These are phyloP conservation scores for Coleophoma eucalyptorum DNA, from an alignment of 2,329 filamentous ascomycete genomes.

Conservation along the genomic window DNA sequence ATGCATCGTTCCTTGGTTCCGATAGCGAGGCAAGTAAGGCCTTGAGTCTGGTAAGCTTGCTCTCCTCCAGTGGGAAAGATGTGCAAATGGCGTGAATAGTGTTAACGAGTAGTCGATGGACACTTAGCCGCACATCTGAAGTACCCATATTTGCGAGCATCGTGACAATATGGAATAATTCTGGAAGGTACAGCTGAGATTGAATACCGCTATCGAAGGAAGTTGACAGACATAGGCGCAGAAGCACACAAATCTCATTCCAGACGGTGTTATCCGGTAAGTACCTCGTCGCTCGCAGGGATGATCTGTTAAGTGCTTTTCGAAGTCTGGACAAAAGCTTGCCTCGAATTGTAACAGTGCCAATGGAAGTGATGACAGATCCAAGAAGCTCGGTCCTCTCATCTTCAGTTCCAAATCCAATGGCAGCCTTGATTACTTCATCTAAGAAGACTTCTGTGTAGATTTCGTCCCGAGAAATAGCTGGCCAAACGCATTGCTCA, in stretches of 20 bases:
- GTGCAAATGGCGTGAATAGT: constrained; percentile 66
- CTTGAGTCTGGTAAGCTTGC: constrained; percentile 37
- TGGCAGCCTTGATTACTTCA: constrained; percentile 60
- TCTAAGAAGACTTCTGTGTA: constrained; percentile 65
- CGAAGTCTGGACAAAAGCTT: constrained; percentile 62
- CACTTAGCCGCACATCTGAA: constrained; percentile 50
- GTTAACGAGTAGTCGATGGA: constrained; percentile 63
- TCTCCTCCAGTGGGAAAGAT: constrained; percentile 59
- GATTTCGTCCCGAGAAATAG: constrained; percentile 60
- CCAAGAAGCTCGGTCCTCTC: constrained; percentile 57
- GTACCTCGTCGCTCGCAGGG: constrained; percentile 60
- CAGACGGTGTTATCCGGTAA: constrained; percentile 65
- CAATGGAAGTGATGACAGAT: constrained; percentile 59
- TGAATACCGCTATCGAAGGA: constrained; percentile 67
- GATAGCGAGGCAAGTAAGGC: constrained; percentile 54
- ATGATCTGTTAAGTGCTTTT: constrained; percentile 64
- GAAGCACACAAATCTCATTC: constrained; percentile 64
- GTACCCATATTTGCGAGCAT: constrained; percentile 66
- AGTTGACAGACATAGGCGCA: constrained; percentile 62
- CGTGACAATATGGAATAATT: constrained; percentile 67
- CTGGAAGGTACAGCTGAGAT: constrained; percentile 63
- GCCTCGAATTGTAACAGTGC: constrained; percentile 61
- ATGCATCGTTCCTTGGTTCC: constrained; percentile 55
- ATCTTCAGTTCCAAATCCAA: constrained; percentile 54
- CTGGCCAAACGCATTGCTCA: constrained; percentile 64